phyloP scores from a whole-genome alignment of 345 rosid species.

The Aegle marmelos region DNA sequence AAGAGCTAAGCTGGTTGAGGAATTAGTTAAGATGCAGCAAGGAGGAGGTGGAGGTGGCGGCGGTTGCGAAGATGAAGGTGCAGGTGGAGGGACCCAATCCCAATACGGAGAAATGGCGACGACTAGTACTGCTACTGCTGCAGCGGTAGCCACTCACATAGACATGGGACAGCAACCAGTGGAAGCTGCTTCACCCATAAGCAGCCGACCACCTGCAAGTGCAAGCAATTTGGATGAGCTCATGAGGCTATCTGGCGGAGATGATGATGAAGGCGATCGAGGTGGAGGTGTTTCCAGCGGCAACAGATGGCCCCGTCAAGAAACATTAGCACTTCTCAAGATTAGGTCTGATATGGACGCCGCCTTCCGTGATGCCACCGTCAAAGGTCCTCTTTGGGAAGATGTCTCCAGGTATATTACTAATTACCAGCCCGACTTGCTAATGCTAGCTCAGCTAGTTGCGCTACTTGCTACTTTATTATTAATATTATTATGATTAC shows the following conservation, averaged over 20 bases:
- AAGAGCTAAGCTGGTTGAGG: not conserved
- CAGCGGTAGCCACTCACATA: slow-evolving; percentile 15
- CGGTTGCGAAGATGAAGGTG: slow-evolving; percentile 12
- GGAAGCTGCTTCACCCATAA: slow-evolving; percentile 85
- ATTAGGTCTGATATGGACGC: slow-evolving; percentile 95
- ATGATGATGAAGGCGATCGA: slow-evolving; percentile 42
- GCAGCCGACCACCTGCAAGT: slow-evolving; percentile 77
- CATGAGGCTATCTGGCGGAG: slow-evolving; percentile 42
- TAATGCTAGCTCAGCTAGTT: too few species aligned
- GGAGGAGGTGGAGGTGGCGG: slow-evolving; percentile 36
- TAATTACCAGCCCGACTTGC: too few species aligned
- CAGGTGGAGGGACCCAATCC: slow-evolving; percentile 36
- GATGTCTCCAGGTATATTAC: slow-evolving; percentile 68
- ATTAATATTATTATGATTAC: not conserved
- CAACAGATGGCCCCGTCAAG: slow-evolving; percentile 90
- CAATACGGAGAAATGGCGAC: slow-evolving; percentile 27
- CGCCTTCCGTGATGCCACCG: slow-evolving; percentile 72
- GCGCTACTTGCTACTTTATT: not conserved
- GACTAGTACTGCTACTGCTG: slow-evolving; percentile 7
- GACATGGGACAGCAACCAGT: slow-evolving; percentile 42
- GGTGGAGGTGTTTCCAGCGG: slow-evolving; percentile 46
- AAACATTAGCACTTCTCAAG: slow-evolving; percentile 72
- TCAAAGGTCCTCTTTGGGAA: slow-evolving; percentile 93
- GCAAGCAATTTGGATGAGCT: slow-evolving; percentile 50
- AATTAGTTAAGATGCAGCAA: slow-evolving; percentile 46